These are phyloP conservation scores for Irpex sp. DNA, from an alignment of 1,284 basidiomycete species.

Conservation along the genomic window DNA sequence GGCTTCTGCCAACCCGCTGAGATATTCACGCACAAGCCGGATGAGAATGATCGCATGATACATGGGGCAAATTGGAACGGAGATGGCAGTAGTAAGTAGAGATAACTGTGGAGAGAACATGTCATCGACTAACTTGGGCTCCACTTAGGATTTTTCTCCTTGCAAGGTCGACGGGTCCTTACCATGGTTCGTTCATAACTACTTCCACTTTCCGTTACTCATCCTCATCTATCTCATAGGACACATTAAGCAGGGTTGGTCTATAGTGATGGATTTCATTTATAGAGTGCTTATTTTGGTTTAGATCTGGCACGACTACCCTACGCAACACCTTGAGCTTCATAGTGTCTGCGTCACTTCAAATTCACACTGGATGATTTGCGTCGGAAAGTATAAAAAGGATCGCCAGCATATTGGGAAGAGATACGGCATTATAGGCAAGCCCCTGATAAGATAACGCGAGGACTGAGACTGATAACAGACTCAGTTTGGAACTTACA, in stretches of 20 bases:
- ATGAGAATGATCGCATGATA: neutral
- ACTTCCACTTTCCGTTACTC: neutral
- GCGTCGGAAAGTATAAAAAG: neutral
- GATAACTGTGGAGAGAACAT: too few relatives aligned
- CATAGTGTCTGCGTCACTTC: neutral
- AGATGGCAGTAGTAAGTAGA: neutral
- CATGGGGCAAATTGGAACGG: neutral
- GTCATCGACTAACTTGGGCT: too few relatives aligned
- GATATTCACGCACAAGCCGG: neutral
- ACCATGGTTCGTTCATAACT: neutral
- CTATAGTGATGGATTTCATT: neutral
- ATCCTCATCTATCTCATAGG: neutral
- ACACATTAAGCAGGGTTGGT: neutral
- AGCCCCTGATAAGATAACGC: too few relatives aligned
- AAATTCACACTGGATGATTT: neutral
- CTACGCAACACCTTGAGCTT: neutral
- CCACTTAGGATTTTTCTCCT: neutral
- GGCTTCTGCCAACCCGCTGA: too few relatives aligned
- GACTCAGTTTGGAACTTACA: constrained; percentile 5
- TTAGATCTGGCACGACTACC: neutral
- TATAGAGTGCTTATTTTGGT: too few relatives aligned
- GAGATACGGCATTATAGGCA: neutral
- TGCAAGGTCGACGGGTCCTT: neutral
- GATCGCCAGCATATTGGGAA: neutral
- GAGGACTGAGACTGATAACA: too few relatives aligned